Conservation (phyloP, 805 yeast species). For the Zygotorulaspora florentina region DNA sequence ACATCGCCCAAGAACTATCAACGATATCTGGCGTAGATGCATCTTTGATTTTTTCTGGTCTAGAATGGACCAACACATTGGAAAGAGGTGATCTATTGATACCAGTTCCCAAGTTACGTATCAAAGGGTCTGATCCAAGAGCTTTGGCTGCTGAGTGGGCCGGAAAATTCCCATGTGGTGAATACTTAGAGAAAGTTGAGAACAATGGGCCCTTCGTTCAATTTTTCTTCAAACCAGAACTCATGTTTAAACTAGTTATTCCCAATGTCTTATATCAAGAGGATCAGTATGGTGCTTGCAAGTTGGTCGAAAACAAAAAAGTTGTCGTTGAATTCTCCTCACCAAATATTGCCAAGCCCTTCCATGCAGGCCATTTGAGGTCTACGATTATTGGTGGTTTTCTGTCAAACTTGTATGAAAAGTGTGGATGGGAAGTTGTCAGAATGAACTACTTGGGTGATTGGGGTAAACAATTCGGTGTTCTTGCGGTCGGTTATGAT, state of each 20-base stretch:
- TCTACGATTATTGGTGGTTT: constrained; percentile 98
- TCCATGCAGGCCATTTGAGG: constrained; percentile 99
- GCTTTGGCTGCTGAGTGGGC: constrained; percentile 76
- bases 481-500: constrained; percentile 87
- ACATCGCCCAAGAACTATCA: constrained; percentile 74
- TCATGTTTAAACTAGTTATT: constrained; percentile 64
- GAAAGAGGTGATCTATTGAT: constrained; percentile 91
- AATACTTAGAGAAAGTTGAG: constrained; percentile 62
- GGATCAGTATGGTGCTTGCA: constrained; percentile 64
- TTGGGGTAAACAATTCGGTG: constrained; percentile 99
- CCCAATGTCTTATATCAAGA: constrained; percentile 62
- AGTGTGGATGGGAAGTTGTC: constrained; percentile 85
- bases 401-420: constrained; percentile 82
- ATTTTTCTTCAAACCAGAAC: constrained; percentile 69
- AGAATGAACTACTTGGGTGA: constrained; percentile 96
- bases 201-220: constrained; percentile 91
- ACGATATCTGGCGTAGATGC: constrained; percentile 68
- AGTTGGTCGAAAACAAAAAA: constrained; percentile 67
- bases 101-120: constrained; percentile 88
- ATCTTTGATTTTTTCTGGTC: constrained; percentile 68
- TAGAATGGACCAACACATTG: constrained; percentile 80
- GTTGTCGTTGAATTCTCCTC: constrained; percentile 88
- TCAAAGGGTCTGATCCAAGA: constrained; percentile 76
- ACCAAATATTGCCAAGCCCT: constrained; percentile 98
- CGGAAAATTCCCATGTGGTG: constrained; percentile 65